phyloP scores from a whole-genome alignment of 768 basidiomycete species.

The Galerina sulciceps region DNA sequence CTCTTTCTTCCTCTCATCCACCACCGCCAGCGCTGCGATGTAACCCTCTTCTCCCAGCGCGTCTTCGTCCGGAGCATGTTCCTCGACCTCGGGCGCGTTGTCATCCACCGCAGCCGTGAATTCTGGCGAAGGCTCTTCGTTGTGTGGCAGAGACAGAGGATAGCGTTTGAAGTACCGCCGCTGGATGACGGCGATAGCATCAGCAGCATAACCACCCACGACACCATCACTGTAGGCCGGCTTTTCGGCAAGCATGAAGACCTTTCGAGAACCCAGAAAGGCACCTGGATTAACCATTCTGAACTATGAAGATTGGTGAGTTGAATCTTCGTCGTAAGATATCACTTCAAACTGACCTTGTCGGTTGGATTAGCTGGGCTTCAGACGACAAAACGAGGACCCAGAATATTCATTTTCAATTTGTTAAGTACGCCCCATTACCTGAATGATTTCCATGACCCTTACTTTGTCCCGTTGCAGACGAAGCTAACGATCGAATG shows the following conservation, averaged over 20 bases:
- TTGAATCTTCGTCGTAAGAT: no score
- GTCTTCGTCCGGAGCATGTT: background rate
- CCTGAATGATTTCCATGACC: no score
- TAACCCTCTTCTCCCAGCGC: background rate
- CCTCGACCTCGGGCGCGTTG: background rate
- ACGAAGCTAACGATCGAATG: no score
- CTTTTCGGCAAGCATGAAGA: background rate
- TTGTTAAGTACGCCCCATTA: no score
- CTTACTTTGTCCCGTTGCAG: no score
- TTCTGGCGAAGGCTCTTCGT: background rate
- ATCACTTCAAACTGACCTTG: no score
- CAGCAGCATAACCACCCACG: background rate
- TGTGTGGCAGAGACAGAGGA: slow-evolving; percentile 5
- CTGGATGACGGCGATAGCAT: slow-evolving; percentile 6
- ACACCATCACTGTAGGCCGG: background rate
- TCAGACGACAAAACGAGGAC: no score
- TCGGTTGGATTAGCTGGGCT: no score
- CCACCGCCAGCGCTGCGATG: background rate
- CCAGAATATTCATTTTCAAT: no score
- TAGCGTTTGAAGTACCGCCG: slow-evolving; percentile 5
- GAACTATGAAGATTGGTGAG: no score
- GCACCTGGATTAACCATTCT: background rate
- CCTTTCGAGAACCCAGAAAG: background rate
- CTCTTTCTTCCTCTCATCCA: background rate
- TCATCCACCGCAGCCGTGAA: background rate